Evolutionary conservation across 2,329 filamentous ascomycete species (phyloP), one percentile per base, ranked within the genome.

Genomic region (Decorospora gaudefroyi): DNA sequence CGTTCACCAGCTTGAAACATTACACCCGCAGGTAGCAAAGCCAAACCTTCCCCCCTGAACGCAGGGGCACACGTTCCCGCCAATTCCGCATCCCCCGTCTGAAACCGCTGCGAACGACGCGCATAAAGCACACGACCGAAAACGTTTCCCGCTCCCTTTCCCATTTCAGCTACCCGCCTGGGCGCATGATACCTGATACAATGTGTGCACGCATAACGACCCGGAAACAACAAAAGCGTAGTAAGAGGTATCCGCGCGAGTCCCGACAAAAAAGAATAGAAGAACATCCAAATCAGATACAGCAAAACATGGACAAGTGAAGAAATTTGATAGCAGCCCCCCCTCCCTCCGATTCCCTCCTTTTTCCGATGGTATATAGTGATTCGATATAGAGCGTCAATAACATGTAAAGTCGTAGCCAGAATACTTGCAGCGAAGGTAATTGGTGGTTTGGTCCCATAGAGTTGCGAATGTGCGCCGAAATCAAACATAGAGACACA

Each of bases 161-260:
- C 23, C 19, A 29, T 25, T 21, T 12, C 32, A 43, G 9, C 17
- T 43, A 19, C 35, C 36, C 40, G n/a, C 39, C n/a, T 42, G 22
- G 18, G 33, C 39, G 26, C 41, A 41, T 29, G 31, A 23, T 61
- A 61, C 57, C 54, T 51, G 44, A 58, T 62, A 58, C 49, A 59
- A n/a, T n/a, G n/a, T n/a, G n/a, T n/a, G n/a, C 47, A 49, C 41
- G 51, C 29, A 42, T 29, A 19, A 12, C 16, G 21, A 31, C 11
- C 34, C 42, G 30, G 26, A 48, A 49, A 49, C 35, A 50, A 48
- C 52, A 37, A 46, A 58, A 43, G 54, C 62, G 63, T 18, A 36
- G 25, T 41, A 46, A 36, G 22, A 70, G 63, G 64, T 69, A 69
- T 69, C 54, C 62, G 59, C 63, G 46, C n/a, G n/a, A n/a, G 30